Conservation (phyloP, 176 grass and related monocot species). For the Cocos nucifera region DNA sequence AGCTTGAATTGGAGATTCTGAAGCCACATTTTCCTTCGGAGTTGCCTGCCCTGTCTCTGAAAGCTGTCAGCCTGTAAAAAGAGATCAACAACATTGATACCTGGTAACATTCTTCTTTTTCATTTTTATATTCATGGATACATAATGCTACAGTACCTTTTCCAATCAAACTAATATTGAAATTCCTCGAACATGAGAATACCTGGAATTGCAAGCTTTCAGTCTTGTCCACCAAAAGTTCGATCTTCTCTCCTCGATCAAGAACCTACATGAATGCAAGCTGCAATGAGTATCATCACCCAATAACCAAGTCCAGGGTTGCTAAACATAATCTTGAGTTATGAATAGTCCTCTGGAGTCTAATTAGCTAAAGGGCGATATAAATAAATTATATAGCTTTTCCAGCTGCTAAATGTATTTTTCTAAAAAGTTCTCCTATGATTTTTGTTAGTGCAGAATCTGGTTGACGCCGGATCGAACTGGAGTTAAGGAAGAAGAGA, state of each 20-base stretch:
- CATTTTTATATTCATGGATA: too few species aligned
- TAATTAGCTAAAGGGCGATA: too few species aligned
- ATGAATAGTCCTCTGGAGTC: too few species aligned
- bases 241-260: conserved; percentile 94
- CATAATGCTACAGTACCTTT: too few species aligned
- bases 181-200: not conserved
- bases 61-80: conserved; percentile 80
- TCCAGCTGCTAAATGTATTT: too few species aligned
- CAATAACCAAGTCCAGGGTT: too few species aligned
- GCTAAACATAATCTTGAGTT: too few species aligned
- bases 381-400: too few species aligned
- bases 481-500: too few species aligned
- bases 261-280: conserved; percentile 49
- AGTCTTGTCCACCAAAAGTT: conserved; percentile 89
- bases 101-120: not conserved
- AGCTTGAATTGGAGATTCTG: conserved; percentile 91
- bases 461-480: too few species aligned
- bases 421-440: too few species aligned
- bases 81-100: not conserved
- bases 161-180: not conserved
- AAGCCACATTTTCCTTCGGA: conserved; percentile 95
- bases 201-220: conserved; percentile 94
- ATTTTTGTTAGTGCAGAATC: too few species aligned
- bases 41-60: conserved; percentile 90
- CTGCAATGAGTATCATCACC: not conserved